Conservation (phyloP, 805 yeast genomes). For the Candida taoyuanica region DNA sequence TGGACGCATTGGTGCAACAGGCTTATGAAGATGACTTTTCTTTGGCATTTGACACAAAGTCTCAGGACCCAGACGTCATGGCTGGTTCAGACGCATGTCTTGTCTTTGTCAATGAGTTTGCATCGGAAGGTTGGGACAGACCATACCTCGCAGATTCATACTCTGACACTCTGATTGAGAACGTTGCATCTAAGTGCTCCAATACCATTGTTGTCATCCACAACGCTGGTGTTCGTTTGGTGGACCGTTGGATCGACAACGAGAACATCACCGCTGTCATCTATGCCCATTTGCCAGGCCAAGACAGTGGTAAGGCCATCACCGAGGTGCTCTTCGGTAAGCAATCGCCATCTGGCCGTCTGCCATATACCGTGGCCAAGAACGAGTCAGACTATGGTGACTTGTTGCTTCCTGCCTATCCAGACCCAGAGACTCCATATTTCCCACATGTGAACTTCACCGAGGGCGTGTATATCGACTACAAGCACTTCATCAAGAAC, state of each 20-base stretch:
- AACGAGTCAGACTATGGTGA: slow-evolving; percentile 6
- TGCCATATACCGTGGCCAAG: slow-evolving; percentile 11
- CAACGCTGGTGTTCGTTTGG: slow-evolving; percentile 10
- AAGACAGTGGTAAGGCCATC: slow-evolving; percentile 8
- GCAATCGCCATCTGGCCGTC: slow-evolving; percentile 10
- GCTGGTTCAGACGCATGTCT: slow-evolving; percentile 6
- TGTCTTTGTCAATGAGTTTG: slow-evolving; percentile 8
- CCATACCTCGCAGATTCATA: slow-evolving; percentile 9
- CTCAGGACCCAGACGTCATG: slow-evolving; percentile 8
- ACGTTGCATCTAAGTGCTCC: slow-evolving; percentile 9
- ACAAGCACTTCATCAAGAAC: slow-evolving; percentile 49
- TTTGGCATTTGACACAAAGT: slow-evolving; percentile 2
- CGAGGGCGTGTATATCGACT: slow-evolving; percentile 39
- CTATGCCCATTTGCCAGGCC: slow-evolving; percentile 10
- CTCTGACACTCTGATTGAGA: slow-evolving; percentile 6
- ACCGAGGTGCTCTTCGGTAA: slow-evolving; percentile 10
- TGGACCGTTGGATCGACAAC: slow-evolving; percentile 7
- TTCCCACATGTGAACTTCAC: slow-evolving; percentile 28
- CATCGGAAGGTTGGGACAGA: slow-evolving; percentile 9
- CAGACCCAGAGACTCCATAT: slow-evolving; percentile 24
- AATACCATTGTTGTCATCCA: slow-evolving; percentile 11
- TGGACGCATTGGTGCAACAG: slow-evolving; percentile 5
- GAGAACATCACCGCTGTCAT: slow-evolving; percentile 11
- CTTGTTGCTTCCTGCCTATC: slow-evolving; percentile 1
- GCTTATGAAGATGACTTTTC: slow-evolving; percentile 5